Evolutionary conservation across 2,329 filamentous ascomycete genomes (phyloP).

Genomic region (Diatrype stigma): DNA sequence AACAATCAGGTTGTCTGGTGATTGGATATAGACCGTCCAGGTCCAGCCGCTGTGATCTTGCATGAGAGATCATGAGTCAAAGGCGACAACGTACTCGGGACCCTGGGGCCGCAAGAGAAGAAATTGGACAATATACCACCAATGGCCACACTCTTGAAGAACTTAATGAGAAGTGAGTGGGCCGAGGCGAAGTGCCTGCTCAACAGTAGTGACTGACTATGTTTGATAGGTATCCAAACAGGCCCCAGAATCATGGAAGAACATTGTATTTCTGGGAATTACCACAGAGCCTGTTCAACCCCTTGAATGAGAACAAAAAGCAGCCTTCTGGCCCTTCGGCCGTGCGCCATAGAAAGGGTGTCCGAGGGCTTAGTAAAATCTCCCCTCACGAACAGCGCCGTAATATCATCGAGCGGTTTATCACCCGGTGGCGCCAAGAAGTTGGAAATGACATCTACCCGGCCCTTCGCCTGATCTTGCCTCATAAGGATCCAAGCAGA

Average conservation of each 20-base stretch:
- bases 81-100: constrained; percentile 25
- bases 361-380: constrained; percentile 52
- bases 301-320: constrained; percentile 72
- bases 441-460: constrained; percentile 93
- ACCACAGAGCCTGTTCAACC: constrained; percentile 75
- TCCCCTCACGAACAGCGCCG: constrained; percentile 75
- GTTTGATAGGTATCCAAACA: constrained; percentile 69
- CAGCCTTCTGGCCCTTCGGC: constrained; percentile 56
- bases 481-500: constrained; percentile 87
- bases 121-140: constrained; percentile 46
- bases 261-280: constrained; percentile 82
- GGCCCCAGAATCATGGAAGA: constrained; percentile 73
- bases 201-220: not conserved
- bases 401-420: constrained; percentile 80
- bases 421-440: constrained; percentile 78
- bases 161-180: constrained; percentile 39
- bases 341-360: constrained; percentile 54
- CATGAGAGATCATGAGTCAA: constrained; percentile 29
- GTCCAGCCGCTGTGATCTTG: not conserved
- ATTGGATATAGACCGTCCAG: not conserved
- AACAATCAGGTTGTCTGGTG: too few relatives aligned
- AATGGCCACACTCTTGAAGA: constrained; percentile 37
- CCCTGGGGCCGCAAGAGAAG: constrained; percentile 44
- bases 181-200: too few relatives aligned
- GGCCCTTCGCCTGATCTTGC: constrained; percentile 83